These are phyloP conservation scores for Malassezia psittaci DNA, from an alignment of 1,284 basidiomycete genomes.

Conservation along the genomic window DNA sequence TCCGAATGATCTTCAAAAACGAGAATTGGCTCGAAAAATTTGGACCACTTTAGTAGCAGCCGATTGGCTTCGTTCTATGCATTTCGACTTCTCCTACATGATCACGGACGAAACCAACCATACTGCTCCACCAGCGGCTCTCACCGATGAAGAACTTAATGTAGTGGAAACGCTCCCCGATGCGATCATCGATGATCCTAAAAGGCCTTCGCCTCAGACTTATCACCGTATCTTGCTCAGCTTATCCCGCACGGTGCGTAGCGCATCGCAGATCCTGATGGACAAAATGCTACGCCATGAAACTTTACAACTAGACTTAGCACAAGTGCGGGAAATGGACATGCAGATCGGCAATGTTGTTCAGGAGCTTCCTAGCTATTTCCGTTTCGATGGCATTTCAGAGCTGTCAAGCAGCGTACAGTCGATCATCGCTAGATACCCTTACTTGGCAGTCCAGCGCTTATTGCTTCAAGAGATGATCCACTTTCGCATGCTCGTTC, in stretches of 20 bases:
- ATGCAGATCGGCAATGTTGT: background rate
- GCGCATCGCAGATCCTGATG: background rate
- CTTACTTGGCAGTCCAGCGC: constrained; percentile 26
- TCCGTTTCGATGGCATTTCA: background rate
- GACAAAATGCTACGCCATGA: background rate
- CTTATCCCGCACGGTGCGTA: background rate
- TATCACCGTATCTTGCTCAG: background rate
- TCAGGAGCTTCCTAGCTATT: background rate
- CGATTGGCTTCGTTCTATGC: constrained; percentile 1
- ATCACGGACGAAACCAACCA: background rate
- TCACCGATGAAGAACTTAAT: background rate
- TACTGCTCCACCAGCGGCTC: background rate
- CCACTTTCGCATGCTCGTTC: constrained; percentile 25
- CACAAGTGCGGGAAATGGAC: background rate
- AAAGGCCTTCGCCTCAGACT: background rate
- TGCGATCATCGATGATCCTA: background rate
- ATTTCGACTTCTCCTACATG: background rate
- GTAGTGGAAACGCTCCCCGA: background rate
- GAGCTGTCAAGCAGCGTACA: background rate
- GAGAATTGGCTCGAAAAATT: constrained; percentile 1
- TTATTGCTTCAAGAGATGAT: constrained; percentile 25
- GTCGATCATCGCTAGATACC: constrained; percentile 7
- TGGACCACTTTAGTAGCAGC: background rate
- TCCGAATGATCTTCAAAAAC: background rate
- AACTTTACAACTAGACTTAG: background rate